phyloP scores from a whole-genome alignment of 2,329 filamentous ascomycete species.

The Aureobasidium sp. region DNA sequence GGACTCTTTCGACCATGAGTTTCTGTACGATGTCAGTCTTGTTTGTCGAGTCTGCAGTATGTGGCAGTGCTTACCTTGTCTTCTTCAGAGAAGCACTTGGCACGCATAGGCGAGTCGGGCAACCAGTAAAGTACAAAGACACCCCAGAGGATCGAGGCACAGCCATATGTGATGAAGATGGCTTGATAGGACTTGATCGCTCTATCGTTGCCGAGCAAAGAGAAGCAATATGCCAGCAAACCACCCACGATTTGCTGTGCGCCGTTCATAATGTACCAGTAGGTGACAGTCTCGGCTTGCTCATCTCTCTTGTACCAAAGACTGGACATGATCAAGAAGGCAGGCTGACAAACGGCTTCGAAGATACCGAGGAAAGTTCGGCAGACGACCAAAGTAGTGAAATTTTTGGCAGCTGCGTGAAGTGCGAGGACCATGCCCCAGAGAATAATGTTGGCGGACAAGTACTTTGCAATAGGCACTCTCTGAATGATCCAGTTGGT shows the following conservation, averaged over 20 bases:
- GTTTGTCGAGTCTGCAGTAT: background rate
- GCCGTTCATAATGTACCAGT: constrained; percentile 57
- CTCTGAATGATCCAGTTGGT: constrained; percentile 58
- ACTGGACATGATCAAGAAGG: constrained; percentile 58
- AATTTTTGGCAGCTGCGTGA: constrained; percentile 56
- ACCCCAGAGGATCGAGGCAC: constrained; percentile 56
- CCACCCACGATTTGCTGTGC: constrained; percentile 66
- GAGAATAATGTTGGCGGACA: constrained; percentile 55
- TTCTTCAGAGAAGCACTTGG: constrained; percentile 59
- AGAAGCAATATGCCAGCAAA: constrained; percentile 53
- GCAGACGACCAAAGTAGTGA: constrained; percentile 52
- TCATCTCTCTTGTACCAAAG: constrained; percentile 65
- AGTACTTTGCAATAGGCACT: constrained; percentile 54
- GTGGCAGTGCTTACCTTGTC: constrained; percentile 12
- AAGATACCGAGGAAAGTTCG: constrained; percentile 64
- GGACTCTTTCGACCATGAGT: constrained; percentile 44
- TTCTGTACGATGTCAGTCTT: constrained; percentile 51
- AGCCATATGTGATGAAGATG: constrained; percentile 61
- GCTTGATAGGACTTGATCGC: constrained; percentile 52
- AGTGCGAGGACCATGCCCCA: constrained; percentile 57
- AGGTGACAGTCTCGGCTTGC: constrained; percentile 59
- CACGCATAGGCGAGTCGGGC: constrained; percentile 64
- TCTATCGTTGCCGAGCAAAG: constrained; percentile 25
- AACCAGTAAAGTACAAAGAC: constrained; percentile 58
- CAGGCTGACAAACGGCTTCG: constrained; percentile 62